Percentiles rank a stretch among this genome's conserved stretches.
Evolutionary conservation across 805 yeast genomes (phyloP).

Genomic region (Candida hungchunana): DNA sequence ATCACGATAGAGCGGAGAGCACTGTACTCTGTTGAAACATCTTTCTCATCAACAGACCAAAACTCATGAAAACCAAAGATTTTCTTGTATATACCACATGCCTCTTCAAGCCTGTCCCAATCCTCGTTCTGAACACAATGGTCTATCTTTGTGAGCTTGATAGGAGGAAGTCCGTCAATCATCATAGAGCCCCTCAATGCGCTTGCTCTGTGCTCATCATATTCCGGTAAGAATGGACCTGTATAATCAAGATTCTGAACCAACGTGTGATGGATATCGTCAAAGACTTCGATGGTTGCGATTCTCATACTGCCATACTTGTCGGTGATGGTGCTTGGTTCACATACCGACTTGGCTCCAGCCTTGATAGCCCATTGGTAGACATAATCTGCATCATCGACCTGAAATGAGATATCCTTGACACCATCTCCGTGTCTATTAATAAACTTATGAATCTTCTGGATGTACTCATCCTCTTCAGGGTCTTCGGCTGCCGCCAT

Average conservation of each 20-base stretch:
- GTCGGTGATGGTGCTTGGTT: constrained; percentile 35
- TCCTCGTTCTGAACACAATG: constrained; percentile 79
- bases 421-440: constrained; percentile 72
- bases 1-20: constrained; percentile 73
- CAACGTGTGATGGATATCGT: constrained; percentile 69
- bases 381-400: constrained; percentile 43
- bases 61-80: constrained; percentile 71
- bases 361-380: constrained; percentile 42
- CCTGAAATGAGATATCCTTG: constrained; percentile 70
- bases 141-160: constrained; percentile 48
- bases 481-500: constrained; percentile 23
- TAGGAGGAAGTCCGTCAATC: constrained; percentile 28
- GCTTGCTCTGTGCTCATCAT: constrained; percentile 7
- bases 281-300: constrained; percentile 51
- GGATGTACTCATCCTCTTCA: constrained; percentile 19
- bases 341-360: constrained; percentile 45
- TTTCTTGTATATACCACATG: constrained; percentile 55
- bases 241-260: constrained; percentile 38
- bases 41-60: constrained; percentile 82
- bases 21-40: constrained; percentile 64
- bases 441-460: constrained; percentile 43
- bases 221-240: constrained; percentile 53
- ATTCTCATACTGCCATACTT: constrained; percentile 43
- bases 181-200: constrained; percentile 3
- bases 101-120: constrained; percentile 59